Evolutionary conservation across 768 basidiomycete species (phyloP), one percentile per base, ranked within the genome.

Genomic region (Hypholoma sublateritium): DNA sequence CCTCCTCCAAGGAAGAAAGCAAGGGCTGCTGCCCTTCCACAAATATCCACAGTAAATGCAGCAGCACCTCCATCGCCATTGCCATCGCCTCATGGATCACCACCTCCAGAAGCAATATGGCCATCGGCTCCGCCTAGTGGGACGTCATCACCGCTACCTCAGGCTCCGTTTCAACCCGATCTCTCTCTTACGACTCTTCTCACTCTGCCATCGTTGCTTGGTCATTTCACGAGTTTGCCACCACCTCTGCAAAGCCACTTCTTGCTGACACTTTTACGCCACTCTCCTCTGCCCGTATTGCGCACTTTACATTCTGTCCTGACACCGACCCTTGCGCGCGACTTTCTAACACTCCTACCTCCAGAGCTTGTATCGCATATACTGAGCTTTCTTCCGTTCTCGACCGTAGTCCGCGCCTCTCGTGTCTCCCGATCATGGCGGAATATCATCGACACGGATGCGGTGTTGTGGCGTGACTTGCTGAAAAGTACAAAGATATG

Each of bases 311-410:
- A 95, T 66, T 87, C 89, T 35, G 90, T 98, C 64, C 79, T 98
- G 63, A 88, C 90, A 0, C 93, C 91, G 22, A 94, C 93, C 2
- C 79, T 98, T 25, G 93, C 94, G 19, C 89, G 95, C 63, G 97
- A 99, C 73, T 99, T 98, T 70, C 82, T 98, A 62, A 88, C 90
- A 2, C 83, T 93, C 37, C 84, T 98, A 9, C 97, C 97, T 4
- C 87, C 91, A 34, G 96, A 99, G 66, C 85, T 99, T 36, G 89
- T 93, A 50, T 91, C 95, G 1, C 89, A 91, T 61, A 83, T 98
- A 60, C 82, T 98, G 60, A 87, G 87, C 62, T 93, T 82, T 69
- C 86, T 98, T 34, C 88, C 93, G 4, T 89, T 89, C 62, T 78
- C 86, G 3, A 85, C 91, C 12, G 84, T 98, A 36, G 88, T 91